These are phyloP conservation scores for Leishmania guyanensis DNA, from an alignment of 208 protist species.

Conservation along the genomic window DNA sequence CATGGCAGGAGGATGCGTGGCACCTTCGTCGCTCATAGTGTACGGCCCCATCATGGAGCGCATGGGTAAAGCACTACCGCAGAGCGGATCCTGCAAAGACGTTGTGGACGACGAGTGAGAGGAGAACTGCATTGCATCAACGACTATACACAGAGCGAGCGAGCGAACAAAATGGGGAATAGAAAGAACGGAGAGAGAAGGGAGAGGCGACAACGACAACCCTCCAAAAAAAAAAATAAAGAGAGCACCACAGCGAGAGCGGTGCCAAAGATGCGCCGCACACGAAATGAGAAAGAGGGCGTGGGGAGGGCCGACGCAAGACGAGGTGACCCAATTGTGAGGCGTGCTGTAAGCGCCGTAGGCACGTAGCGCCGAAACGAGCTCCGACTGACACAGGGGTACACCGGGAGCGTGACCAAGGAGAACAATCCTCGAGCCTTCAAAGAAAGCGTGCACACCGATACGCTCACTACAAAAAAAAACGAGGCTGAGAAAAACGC, in stretches of 20 bases:
- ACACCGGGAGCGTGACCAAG: background rate
- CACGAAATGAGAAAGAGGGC: background rate
- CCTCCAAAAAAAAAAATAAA: background rate
- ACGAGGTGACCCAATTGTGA: background rate
- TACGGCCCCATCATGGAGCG: conserved; percentile 4
- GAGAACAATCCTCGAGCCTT: background rate
- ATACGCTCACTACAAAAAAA: background rate
- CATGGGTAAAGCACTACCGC: background rate
- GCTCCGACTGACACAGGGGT: no score
- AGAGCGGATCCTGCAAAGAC: background rate
- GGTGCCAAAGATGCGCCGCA: background rate
- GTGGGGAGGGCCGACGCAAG: background rate
- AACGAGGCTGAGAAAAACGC: background rate
- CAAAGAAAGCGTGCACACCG: background rate
- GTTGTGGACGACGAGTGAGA: background rate
- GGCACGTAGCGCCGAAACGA: background rate
- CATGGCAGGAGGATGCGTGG: background rate
- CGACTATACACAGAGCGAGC: background rate
- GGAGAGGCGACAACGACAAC: background rate
- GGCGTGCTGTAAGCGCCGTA: background rate
- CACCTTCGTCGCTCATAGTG: conserved; percentile 4
- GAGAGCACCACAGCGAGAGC: no score
- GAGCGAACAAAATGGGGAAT: background rate
- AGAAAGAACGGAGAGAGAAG: background rate
- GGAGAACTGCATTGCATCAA: background rate